Percentiles rank a stretch among this genome's conserved stretches.
Evolutionary conservation across 306 rosid genomes (phyloP).

Genomic region (Arachis hypogaea): DNA sequence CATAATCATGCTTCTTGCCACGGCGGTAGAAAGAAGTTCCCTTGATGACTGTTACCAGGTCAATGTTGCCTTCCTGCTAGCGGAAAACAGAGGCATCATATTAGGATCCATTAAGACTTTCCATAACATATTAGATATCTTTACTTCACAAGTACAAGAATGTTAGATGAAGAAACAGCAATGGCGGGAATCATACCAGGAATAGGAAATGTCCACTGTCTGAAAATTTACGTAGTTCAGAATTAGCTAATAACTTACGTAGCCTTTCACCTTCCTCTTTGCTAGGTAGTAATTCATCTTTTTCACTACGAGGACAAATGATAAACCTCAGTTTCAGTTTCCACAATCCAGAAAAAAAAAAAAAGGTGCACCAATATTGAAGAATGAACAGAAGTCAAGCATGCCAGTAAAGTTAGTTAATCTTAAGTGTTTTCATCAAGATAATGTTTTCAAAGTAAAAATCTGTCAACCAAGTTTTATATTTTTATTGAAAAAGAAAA

Average conservation of each 20-base stretch:
- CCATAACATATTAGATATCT: slow-evolving; percentile 22
- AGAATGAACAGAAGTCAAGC: not conserved
- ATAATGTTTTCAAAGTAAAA: slow-evolving; percentile 3
- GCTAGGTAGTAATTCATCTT: slow-evolving; percentile 75
- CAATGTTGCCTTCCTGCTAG: slow-evolving; percentile 72
- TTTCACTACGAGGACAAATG: slow-evolving; percentile 61
- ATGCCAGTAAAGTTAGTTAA: slow-evolving; percentile 21
- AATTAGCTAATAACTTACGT: slow-evolving; percentile 45
- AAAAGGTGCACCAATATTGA: not conserved
- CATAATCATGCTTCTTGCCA: slow-evolving; percentile 62
- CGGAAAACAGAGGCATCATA: not conserved
- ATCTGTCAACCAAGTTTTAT: slow-evolving; percentile 2
- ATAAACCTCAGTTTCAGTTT: slow-evolving; percentile 32
- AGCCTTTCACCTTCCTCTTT: slow-evolving; percentile 71
- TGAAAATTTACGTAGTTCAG: slow-evolving; percentile 64
- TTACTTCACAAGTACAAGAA: slow-evolving; percentile 6
- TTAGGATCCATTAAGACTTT: slow-evolving; percentile 26
- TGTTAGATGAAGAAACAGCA: slow-evolving; percentile 1
- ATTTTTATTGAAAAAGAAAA: not conserved
- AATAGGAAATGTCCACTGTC: slow-evolving; percentile 79
- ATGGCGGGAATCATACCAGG: slow-evolving; percentile 60
- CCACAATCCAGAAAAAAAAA: slow-evolving; percentile 19
- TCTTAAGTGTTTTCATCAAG: not conserved
- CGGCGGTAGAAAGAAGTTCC: slow-evolving; percentile 73
- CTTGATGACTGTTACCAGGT: slow-evolving; percentile 71